Conservation (phyloP, 345 rosid species). For the Pugionium dolabratum region DNA sequence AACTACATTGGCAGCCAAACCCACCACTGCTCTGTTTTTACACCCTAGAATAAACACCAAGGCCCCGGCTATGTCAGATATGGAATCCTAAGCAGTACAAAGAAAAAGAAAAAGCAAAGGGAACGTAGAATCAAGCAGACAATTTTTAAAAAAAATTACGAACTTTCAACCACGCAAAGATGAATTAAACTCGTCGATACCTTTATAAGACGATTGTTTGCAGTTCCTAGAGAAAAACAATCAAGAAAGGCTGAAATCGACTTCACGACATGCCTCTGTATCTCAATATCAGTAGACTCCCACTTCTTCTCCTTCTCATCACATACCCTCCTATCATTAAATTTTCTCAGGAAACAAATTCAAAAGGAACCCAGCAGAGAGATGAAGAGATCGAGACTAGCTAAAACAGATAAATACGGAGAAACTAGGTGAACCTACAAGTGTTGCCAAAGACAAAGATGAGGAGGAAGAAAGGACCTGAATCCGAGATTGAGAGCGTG, state of each 20-base stretch:
- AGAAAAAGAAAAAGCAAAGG: slow-evolving; percentile 1
- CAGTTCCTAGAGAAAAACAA: slow-evolving; percentile 48
- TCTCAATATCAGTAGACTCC: slow-evolving; percentile 75
- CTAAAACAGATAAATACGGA: not conserved
- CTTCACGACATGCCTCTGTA: slow-evolving; percentile 69
- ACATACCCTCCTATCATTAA: slow-evolving; percentile 35
- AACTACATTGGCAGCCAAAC: slow-evolving; percentile 55
- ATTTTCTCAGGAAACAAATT: slow-evolving; percentile 1
- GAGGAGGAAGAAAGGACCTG: slow-evolving; percentile 31
- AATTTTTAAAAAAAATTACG: not conserved
- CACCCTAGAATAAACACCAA: slow-evolving; percentile 70
- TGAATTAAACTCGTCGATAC: slow-evolving; percentile 32
- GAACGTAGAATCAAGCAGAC: slow-evolving; percentile 1
- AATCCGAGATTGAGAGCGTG: slow-evolving; percentile 44
- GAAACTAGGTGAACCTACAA: not conserved
- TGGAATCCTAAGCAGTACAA: slow-evolving; percentile 63
- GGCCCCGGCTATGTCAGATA: slow-evolving; percentile 64
- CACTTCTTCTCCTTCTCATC: slow-evolving; percentile 60
- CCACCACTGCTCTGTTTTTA: slow-evolving; percentile 52
- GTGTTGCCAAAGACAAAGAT: not conserved
- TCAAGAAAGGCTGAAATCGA: slow-evolving; percentile 75
- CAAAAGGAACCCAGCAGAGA: not conserved
- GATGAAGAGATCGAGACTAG: not conserved
- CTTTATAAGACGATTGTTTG: slow-evolving; percentile 58
- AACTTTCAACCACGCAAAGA: not conserved